phyloP scores from a whole-genome alignment of 2,329 filamentous ascomycete genomes.

The Apiospora phragmitis region DNA sequence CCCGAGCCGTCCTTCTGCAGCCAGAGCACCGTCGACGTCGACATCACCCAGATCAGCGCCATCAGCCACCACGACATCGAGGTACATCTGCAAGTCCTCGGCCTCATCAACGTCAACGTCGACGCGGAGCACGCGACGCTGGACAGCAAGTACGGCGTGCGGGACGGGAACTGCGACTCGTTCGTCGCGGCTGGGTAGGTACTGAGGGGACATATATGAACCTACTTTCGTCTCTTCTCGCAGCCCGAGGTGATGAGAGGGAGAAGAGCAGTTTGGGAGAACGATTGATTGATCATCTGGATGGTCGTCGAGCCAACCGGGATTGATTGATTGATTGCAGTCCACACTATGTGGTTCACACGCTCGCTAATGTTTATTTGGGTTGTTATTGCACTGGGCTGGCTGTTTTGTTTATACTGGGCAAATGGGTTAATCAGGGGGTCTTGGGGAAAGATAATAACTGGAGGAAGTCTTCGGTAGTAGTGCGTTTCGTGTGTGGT shows the following conservation, averaged over 20 bases:
- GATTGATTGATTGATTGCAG: neutral
- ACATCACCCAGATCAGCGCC: neutral
- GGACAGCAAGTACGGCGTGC: neutral
- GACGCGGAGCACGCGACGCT: neutral
- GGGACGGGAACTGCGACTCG: neutral
- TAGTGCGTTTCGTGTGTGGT: neutral
- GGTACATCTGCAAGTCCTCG: neutral
- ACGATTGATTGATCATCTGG: neutral
- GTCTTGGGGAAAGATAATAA: neutral
- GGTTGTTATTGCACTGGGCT: neutral
- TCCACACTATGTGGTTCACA: neutral
- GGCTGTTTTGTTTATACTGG: neutral
- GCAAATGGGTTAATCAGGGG: neutral
- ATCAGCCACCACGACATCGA: neutral
- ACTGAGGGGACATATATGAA: neutral
- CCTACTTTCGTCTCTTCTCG: neutral
- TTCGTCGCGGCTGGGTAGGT: neutral
- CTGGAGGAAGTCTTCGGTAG: too few species aligned
- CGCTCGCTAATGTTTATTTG: neutral
- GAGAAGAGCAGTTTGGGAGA: neutral
- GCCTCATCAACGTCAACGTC: neutral
- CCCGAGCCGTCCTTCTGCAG: neutral
- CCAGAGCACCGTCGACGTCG: neutral
- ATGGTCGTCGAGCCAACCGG: neutral
- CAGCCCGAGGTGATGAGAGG: neutral